Conservation (phyloP, 768 basidiomycete genomes). For the Tubosaeta sp. region DNA sequence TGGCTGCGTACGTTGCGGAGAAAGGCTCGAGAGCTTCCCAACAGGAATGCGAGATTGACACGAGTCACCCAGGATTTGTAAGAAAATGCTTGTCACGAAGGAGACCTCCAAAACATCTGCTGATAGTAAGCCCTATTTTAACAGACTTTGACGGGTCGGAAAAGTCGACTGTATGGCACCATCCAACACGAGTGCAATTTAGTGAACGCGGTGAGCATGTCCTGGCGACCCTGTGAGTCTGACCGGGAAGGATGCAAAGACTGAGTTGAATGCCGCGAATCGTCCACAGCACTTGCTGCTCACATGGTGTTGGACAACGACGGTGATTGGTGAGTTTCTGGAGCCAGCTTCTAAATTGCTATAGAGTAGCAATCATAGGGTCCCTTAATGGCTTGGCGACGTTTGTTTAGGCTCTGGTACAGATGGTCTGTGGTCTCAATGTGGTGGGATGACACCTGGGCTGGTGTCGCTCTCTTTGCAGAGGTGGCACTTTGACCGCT, state of each 20-base stretch:
- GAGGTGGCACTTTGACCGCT: neutral
- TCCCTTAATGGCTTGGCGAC: slow-evolving; percentile 8
- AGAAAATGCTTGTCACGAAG: neutral
- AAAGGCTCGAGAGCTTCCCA: neutral
- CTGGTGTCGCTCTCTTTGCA: slow-evolving; percentile 7
- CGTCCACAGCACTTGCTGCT: neutral
- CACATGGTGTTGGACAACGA: neutral
- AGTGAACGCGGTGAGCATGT: neutral
- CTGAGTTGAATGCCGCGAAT: no score
- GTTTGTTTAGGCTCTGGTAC: slow-evolving; percentile 13
- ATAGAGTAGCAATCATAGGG: slow-evolving; percentile 1
- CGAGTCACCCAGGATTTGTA: no score
- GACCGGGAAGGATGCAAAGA: no score
- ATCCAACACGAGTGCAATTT: neutral
- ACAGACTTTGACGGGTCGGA: neutral
- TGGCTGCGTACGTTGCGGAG: neutral
- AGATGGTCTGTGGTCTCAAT: slow-evolving; percentile 6
- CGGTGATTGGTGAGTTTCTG: neutral
- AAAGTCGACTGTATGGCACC: neutral
- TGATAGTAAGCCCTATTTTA: neutral
- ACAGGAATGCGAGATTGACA: neutral
- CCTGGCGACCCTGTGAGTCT: neutral
- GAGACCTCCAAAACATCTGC: neutral
- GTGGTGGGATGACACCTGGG: slow-evolving; percentile 21
- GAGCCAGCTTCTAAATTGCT: neutral